A percentile compares a stretch with the other conserved stretches of the same genome.
Evolutionary conservation across 306 rosid genomes (phyloP).

Genomic region (Luffa aegyptiaca): DNA sequence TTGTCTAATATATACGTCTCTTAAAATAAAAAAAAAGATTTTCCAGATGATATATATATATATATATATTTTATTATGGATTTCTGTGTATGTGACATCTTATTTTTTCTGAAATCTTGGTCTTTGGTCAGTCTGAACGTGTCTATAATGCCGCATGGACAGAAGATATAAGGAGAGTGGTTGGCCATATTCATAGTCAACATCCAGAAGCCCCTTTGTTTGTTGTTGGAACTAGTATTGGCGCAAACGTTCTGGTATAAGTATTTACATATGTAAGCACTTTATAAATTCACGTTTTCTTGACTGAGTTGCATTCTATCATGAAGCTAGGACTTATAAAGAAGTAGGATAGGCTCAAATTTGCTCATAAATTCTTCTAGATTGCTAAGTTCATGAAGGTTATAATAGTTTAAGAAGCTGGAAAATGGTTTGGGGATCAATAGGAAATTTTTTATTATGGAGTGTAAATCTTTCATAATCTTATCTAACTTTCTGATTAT

Average conservation of each 20-base stretch:
- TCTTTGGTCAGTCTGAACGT: conserved; percentile 74
- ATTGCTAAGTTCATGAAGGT: not conserved
- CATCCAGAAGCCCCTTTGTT: conserved; percentile 65
- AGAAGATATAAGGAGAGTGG: conserved; percentile 67
- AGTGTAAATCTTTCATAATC: not conserved
- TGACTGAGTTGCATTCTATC: not conserved
- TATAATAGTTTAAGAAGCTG: not conserved
- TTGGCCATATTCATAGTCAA: conserved; percentile 56
- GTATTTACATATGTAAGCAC: not conserved
- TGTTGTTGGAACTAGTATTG: conserved; percentile 81
- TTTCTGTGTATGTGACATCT: not conserved
- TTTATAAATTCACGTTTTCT: not conserved
- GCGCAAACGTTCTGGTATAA: conserved; percentile 84
- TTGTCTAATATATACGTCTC: too few relatives aligned
- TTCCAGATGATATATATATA: too few relatives aligned
- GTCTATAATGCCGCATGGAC: conserved; percentile 99
- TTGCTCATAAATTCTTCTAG: not conserved
- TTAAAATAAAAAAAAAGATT: too few relatives aligned
- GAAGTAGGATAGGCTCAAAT: not conserved
- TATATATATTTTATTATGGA: not conserved
- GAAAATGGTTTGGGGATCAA: not conserved
- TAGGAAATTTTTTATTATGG: not conserved
- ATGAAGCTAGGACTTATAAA: not conserved
- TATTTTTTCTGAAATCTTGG: not conserved
- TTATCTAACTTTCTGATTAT: not conserved